Conservation (phyloP, 2,329 filamentous ascomycete genomes). For the Alternaria brassicae region DNA sequence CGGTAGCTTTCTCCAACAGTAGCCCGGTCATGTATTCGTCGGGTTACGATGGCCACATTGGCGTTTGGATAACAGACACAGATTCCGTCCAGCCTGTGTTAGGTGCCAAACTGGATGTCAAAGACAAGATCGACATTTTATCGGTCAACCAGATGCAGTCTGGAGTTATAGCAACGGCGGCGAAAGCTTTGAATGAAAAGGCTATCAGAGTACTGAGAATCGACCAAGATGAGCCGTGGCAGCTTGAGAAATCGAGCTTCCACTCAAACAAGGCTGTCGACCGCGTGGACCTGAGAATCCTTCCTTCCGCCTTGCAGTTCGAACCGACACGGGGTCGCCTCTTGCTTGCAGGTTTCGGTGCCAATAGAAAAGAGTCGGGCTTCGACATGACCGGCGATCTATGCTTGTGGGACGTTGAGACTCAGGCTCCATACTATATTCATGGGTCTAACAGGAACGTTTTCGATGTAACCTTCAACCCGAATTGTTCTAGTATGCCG, state of each 20-base stretch:
- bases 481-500: constrained; percentile 40
- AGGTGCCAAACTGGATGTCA: constrained; percentile 50
- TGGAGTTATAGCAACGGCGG: constrained; percentile 59
- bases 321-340: constrained; percentile 45
- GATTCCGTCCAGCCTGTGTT: constrained; percentile 33
- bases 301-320: constrained; percentile 44
- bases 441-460: constrained; percentile 60
- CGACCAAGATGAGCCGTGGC: constrained; percentile 21
- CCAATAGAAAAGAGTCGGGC: constrained; percentile 44
- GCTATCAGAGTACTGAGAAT: constrained; percentile 45
- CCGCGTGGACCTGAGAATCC: constrained; percentile 38
- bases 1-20: constrained; percentile 60
- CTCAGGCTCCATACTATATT: constrained; percentile 52
- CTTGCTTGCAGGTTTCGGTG: constrained; percentile 64
- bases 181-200: constrained; percentile 42
- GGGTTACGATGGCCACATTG: constrained; percentile 62
- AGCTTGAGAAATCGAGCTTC: constrained; percentile 22
- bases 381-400: constrained; percentile 59
- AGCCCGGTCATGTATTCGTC: constrained; percentile 59
- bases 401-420: constrained; percentile 60
- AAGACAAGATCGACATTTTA: constrained; percentile 60
- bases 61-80: constrained; percentile 48
- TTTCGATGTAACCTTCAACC: constrained; percentile 67
- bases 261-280: constrained; percentile 41
- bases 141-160: constrained; percentile 48